phyloP scores from a whole-genome alignment of 495 filamentous ascomycete genomes.

The Hypomontagnella submonticulosa region DNA sequence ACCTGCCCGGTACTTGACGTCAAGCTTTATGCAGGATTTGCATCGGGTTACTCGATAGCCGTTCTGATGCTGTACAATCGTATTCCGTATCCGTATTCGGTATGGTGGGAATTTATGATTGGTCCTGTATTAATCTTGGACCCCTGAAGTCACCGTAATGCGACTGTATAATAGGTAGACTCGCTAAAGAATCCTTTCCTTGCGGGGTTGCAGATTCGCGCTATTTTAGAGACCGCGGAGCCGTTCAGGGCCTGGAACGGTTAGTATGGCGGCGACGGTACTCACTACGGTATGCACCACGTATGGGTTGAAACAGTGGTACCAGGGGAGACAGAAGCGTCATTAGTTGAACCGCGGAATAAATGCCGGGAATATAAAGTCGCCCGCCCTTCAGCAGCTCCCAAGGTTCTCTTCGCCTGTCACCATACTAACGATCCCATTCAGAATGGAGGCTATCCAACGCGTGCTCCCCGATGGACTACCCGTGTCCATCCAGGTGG shows the following conservation, averaged over 20 bases:
- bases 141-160: slow-evolving; percentile 7
- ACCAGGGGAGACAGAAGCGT: neutral
- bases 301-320: slow-evolving; percentile 24
- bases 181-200: neutral
- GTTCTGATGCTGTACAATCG: slow-evolving; percentile 14
- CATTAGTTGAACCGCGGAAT: neutral
- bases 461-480: slow-evolving; percentile 41
- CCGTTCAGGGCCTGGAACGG: slow-evolving; percentile 7
- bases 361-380: slow-evolving; percentile 19
- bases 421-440: neutral
- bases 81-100: slow-evolving; percentile 44
- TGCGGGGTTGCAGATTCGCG: slow-evolving; percentile 17
- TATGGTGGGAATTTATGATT: slow-evolving; percentile 5
- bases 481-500: slow-evolving; percentile 42
- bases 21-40: slow-evolving; percentile 15
- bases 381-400: neutral
- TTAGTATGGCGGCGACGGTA: slow-evolving; percentile 11
- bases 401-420: neutral
- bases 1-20: slow-evolving; percentile 14
- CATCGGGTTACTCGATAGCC: slow-evolving; percentile 19
- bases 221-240: slow-evolving; percentile 18
- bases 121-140: slow-evolving; percentile 10
- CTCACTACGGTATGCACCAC: slow-evolving; percentile 13
- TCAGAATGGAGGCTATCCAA: slow-evolving; percentile 41
- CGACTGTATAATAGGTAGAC: slow-evolving; percentile 16